These are phyloP conservation scores for Gnaphalium uliginosum DNA, from an alignment of 129 eudicot species.

Conservation along the genomic window DNA sequence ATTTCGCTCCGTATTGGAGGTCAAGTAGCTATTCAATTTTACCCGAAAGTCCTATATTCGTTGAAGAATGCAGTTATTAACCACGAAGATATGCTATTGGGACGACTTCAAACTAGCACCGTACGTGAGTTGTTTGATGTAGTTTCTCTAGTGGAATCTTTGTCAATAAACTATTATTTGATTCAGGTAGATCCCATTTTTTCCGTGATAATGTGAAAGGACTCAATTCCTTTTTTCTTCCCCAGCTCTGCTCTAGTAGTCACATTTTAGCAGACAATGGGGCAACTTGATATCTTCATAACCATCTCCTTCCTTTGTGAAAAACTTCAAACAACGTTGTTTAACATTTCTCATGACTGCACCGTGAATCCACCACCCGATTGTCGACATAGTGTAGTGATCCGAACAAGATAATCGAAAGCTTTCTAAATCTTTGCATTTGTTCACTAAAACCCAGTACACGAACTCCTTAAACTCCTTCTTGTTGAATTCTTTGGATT, in stretches of 20 bases:
- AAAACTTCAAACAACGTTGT: neutral
- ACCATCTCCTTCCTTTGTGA: neutral
- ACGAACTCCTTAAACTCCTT: neutral
- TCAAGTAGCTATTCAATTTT: neutral
- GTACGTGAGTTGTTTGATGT: neutral
- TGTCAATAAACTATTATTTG: no score
- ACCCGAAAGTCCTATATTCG: neutral
- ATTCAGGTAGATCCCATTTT: no score
- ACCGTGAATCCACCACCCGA: neutral
- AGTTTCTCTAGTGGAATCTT: neutral
- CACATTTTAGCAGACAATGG: neutral
- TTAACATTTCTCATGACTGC: neutral
- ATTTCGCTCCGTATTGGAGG: no score
- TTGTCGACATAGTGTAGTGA: neutral
- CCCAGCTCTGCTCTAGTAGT: no score
- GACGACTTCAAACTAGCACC: neutral
- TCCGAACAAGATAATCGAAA: neutral
- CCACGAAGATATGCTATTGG: neutral
- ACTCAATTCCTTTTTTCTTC: no score
- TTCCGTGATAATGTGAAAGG: no score
- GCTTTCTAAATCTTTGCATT: neutral
- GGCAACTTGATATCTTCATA: neutral
- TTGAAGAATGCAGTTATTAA: conserved; percentile 3
- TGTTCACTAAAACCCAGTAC: neutral
- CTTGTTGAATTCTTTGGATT: neutral